Conservation (phyloP, 2,329 filamentous ascomycete genomes). For the Pseudocercospora eumusae region DNA sequence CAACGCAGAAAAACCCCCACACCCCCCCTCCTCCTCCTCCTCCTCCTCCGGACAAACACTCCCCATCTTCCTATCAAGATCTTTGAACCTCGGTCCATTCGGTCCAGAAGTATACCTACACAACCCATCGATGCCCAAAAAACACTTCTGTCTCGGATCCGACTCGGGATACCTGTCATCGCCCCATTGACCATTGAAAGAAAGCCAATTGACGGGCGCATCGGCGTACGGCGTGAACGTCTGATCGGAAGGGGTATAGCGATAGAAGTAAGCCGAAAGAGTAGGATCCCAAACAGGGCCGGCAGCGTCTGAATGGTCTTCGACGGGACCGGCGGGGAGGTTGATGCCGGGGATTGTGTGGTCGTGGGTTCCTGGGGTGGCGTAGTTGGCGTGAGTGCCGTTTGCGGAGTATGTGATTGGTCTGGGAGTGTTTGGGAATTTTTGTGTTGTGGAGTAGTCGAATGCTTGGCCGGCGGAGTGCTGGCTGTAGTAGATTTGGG, state of each 20-base stretch:
- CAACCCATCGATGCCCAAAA: conserved; percentile 42
- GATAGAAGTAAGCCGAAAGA: conserved; percentile 58
- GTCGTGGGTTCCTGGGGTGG: conserved; percentile 60
- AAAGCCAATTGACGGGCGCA: conserved; percentile 56
- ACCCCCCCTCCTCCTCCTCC: no score
- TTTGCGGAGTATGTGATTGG: conserved; percentile 61
- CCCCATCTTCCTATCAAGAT: conserved; percentile 56
- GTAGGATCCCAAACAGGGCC: conserved; percentile 64
- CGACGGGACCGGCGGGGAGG: conserved; percentile 55
- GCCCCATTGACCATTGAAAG: conserved; percentile 63
- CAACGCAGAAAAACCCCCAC: no score
- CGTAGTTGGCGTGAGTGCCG: conserved; percentile 67
- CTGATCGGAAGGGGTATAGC: conserved; percentile 46
- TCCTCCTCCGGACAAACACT: conserved; percentile 62
- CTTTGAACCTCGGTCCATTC: conserved; percentile 62
- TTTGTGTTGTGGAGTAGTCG: conserved; percentile 57
- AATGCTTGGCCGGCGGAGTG: conserved; percentile 66
- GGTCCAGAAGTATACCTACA: conserved; percentile 59
- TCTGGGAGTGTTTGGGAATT: conserved; percentile 44
- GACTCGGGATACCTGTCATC: conserved; percentile 60
- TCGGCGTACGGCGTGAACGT: conserved; percentile 54
- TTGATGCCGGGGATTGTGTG: conserved; percentile 64
- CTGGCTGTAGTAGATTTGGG: conserved; percentile 64
- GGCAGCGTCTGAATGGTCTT: conserved; percentile 56
- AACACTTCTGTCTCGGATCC: conserved; percentile 51